Evolutionary conservation across 306 rosid genomes (phyloP).

Genomic region (Glycine tomentella): DNA sequence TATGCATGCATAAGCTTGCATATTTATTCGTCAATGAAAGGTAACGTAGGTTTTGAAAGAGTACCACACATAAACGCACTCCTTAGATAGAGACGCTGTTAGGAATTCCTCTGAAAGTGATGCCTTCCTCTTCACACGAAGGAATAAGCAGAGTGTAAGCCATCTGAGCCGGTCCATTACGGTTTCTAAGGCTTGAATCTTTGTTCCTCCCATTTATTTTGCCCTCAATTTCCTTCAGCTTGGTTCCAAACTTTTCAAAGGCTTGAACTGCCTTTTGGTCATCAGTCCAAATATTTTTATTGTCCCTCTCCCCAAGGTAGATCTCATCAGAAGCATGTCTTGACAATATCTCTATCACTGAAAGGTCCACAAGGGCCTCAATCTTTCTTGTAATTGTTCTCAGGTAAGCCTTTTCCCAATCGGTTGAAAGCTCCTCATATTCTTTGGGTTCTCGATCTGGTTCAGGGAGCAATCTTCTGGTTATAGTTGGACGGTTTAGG

Average conservation of each 20-base stretch:
- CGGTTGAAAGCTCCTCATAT: constrained; percentile 49
- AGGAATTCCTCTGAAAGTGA: constrained; percentile 73
- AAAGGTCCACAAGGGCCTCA: constrained; percentile 53
- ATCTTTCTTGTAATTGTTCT: constrained; percentile 63
- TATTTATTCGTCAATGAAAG: background rate
- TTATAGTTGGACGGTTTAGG: constrained; percentile 67
- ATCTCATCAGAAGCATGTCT: constrained; percentile 67
- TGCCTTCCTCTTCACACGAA: constrained; percentile 54
- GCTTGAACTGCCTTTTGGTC: constrained; percentile 34
- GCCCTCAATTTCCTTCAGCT: constrained; percentile 24
- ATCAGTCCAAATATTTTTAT: constrained; percentile 42
- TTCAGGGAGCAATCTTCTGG: constrained; percentile 60
- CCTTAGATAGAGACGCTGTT: constrained; percentile 65
- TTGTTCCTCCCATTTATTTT: background rate
- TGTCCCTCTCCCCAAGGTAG: constrained; percentile 54
- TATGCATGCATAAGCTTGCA: constrained; percentile 13
- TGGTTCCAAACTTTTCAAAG: constrained; percentile 40
- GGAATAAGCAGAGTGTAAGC: constrained; percentile 75
- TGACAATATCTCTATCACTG: constrained; percentile 70
- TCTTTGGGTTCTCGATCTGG: constrained; percentile 58
- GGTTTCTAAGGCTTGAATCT: constrained; percentile 31
- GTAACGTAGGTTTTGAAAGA: background rate
- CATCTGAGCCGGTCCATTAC: constrained; percentile 60
- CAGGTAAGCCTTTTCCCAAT: constrained; percentile 53
- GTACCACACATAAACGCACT: background rate